Evolutionary conservation across 257 asterid genomes (phyloP), one percentile per base, ranked within the genome.

Genomic region (Buddleja alternifolia): DNA sequence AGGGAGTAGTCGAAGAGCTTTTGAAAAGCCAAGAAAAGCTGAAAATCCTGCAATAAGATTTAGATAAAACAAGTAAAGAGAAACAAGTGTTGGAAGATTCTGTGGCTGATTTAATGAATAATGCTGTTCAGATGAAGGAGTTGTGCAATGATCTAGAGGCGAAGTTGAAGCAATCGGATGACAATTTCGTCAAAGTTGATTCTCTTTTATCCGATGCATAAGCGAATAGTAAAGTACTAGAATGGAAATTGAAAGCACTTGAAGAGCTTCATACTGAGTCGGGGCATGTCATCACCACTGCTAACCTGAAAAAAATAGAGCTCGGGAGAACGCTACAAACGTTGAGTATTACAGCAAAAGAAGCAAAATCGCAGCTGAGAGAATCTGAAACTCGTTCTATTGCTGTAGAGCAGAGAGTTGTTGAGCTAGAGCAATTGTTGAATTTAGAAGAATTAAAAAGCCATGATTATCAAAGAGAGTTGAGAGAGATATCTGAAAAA

Each of bases 261-360:
- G 93, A 86, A 78, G 81, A 75, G 67, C 82, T 73, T 57, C 93
- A 84, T 68, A 70, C 67, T 1, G 83, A 86, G 71, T 73, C 90
- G 32, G 85, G 83, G 37, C 20, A 55, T 61, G 80, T 82, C 19
- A 60, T 59, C 36, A 78, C 64, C 25, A 75, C 76, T 36, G 69
- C 84, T 9, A 80, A 73, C 56, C 77, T 70, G 63, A 86, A 80
- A 77, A 80, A 76, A 58, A 21, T 56, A 14, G 86, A 83, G 78
- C 89, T 86, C 7, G 93, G 81, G 76, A 84, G 72, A 32, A 68
- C 69, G 61, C 46, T 82, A 25, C 73, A 55, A 59, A 80, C 79
- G 42, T 75, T 85, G 59, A 73, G 61, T 69, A 60, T 62, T 7
- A 80, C 82, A 15, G 73, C 81, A 67, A 87, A 79, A 53, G 83